phyloP scores from a whole-genome alignment of 148 eudicot genomes.

The Spergularia bocconei region DNA sequence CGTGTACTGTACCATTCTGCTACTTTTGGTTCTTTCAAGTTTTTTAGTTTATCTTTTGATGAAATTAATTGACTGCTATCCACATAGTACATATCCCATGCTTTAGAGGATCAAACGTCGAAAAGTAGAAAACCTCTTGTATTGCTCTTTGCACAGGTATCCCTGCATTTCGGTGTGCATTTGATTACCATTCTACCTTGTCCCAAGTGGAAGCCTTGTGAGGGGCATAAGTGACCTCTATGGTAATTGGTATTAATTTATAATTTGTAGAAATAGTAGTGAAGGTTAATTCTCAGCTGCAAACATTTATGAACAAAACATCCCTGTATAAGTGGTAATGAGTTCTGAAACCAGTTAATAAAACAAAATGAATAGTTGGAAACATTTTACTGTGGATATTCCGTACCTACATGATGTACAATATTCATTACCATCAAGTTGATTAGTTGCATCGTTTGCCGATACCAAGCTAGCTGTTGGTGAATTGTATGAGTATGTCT shows the following conservation, averaged over 20 bases:
- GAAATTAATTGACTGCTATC: too few relatives aligned
- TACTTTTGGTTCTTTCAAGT: background rate
- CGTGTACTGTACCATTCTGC: background rate
- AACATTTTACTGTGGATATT: background rate
- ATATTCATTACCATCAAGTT: background rate
- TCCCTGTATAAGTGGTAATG: background rate
- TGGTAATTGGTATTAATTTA: too few relatives aligned
- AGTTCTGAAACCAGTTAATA: background rate
- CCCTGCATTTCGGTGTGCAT: too few relatives aligned
- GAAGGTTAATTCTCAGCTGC: background rate
- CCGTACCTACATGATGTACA: background rate
- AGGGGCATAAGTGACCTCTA: too few relatives aligned
- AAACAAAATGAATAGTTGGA: background rate
- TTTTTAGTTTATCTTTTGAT: background rate
- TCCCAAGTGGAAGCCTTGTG: too few relatives aligned
- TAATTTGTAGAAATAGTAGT: background rate
- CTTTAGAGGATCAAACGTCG: background rate
- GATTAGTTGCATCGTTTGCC: background rate
- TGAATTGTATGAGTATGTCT: background rate
- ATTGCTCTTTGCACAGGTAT: too few relatives aligned
- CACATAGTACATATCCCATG: too few relatives aligned
- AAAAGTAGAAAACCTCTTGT: background rate
- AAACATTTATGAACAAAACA: too few relatives aligned
- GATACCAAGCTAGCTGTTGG: background rate
- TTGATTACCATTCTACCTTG: too few relatives aligned